These are phyloP conservation scores for Fomitopsis pulvina DNA, from an alignment of 768 basidiomycete species.

Conservation along the genomic window DNA sequence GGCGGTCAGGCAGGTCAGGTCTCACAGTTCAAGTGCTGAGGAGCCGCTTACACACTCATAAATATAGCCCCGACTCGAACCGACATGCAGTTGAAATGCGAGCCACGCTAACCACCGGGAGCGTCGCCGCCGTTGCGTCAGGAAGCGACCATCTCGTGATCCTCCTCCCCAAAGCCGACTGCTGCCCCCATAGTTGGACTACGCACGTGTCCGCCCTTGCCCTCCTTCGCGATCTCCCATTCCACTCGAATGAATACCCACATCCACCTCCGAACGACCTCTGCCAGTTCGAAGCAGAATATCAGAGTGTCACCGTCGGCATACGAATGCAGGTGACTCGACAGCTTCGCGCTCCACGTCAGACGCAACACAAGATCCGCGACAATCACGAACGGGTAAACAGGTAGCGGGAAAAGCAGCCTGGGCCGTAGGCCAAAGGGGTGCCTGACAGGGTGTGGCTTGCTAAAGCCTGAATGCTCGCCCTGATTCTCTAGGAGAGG, in stretches of 20 bases:
- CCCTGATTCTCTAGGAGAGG: neutral
- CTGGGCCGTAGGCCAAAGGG: conserved; percentile 70
- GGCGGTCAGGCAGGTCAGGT: neutral
- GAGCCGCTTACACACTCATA: neutral
- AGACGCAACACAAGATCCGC: conserved; percentile 85
- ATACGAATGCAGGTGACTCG: conserved; percentile 73
- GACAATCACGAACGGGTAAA: conserved; percentile 79
- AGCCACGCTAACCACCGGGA: conserved; percentile 7
- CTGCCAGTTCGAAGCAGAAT: conserved; percentile 87
- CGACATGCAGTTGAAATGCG: neutral
- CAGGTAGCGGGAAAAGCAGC: conserved; percentile 72
- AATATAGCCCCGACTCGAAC: neutral
- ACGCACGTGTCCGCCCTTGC: conserved; percentile 8
- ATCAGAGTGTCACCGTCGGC: conserved; percentile 78
- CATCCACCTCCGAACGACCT: conserved; percentile 88
- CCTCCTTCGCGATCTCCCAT: conserved; percentile 83
- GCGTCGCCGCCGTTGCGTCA: conserved; percentile 5
- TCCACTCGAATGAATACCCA: conserved; percentile 98
- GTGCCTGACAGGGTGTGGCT: conserved; percentile 22
- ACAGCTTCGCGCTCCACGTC: conserved; percentile 91
- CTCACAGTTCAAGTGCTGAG: neutral
- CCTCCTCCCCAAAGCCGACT: conserved; percentile 10
- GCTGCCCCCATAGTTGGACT: neutral
- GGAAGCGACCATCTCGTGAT: conserved; percentile 16
- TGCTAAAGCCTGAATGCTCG: neutral